Percentiles rank a stretch among this genome's conserved stretches.
Conservation (phyloP, 768 basidiomycete species). For the Xerocomellus intermedius region DNA sequence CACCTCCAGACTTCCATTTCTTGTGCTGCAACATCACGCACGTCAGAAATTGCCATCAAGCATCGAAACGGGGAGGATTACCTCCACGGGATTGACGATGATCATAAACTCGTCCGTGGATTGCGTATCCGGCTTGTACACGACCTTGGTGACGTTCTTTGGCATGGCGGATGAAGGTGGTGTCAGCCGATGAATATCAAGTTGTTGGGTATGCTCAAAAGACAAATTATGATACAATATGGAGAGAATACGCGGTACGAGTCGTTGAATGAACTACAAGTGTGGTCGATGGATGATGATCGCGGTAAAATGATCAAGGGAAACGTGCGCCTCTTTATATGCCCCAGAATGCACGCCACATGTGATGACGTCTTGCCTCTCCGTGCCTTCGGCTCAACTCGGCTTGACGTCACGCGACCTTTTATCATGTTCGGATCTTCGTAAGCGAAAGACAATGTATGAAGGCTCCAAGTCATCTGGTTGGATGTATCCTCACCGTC, state of each 20-base stretch:
- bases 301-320: neutral
- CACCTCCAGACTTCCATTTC: slow-evolving; percentile 81
- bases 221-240: slow-evolving; percentile 14
- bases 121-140: slow-evolving; percentile 76
- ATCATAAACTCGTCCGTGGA: slow-evolving; percentile 71
- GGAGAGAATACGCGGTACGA: slow-evolving; percentile 1
- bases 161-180: slow-evolving; percentile 42
- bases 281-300: slow-evolving; percentile 7
- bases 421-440: neutral
- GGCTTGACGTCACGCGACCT: slow-evolving; percentile 32
- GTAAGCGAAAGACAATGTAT: neutral
- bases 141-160: slow-evolving; percentile 59
- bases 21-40: slow-evolving; percentile 48
- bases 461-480: neutral
- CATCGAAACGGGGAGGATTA: slow-evolving; percentile 31
- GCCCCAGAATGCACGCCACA: slow-evolving; percentile 15
- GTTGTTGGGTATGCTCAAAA: slow-evolving; percentile 11
- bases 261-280: neutral
- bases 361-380: slow-evolving; percentile 19
- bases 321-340: slow-evolving; percentile 26
- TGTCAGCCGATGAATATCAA: slow-evolving; percentile 1
- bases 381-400: slow-evolving; percentile 8
- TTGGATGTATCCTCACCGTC: neutral
- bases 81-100: slow-evolving; percentile 66
- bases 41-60: slow-evolving; percentile 5